Percentiles rank a stretch among this genome's conserved stretches.
phyloP scores from a whole-genome alignment of 1,284 basidiomycete genomes.

The Hortiboletus rubellus region DNA sequence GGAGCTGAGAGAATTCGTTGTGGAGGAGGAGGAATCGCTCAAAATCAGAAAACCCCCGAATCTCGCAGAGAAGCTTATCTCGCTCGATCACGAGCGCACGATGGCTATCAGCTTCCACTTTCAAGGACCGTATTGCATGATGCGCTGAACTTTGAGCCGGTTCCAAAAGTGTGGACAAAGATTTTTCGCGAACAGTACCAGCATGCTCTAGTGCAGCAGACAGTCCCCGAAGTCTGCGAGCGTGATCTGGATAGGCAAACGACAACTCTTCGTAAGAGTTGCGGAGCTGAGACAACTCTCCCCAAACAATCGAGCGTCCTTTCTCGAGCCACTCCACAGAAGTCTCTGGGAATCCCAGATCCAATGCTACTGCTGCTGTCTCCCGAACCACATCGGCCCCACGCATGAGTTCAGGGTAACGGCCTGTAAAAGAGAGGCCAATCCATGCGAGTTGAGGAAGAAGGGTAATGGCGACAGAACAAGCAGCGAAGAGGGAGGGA shows the following conservation, averaged over 20 bases:
- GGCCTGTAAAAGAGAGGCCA: not conserved
- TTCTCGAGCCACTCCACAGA: not conserved
- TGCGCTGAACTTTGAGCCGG: no score
- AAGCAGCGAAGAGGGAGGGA: not conserved
- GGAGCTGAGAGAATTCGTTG: not conserved
- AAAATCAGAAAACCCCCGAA: not conserved
- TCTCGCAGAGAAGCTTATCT: not conserved
- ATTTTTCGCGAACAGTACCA: not conserved
- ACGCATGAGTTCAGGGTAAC: not conserved
- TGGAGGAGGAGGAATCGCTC: not conserved
- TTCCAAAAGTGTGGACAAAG: not conserved
- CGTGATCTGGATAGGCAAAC: not conserved
- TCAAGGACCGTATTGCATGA: not conserved
- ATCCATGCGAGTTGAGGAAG: not conserved
- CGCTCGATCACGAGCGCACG: not conserved
- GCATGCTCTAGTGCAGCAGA: not conserved
- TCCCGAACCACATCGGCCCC: not conserved
- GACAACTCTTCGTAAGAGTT: not conserved
- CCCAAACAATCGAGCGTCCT: not conserved
- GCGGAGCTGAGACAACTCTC: not conserved
- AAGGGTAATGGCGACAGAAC: not conserved
- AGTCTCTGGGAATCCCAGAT: no score
- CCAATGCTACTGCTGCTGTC: no score
- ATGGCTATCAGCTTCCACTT: not conserved
- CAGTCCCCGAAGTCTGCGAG: not conserved